Evolutionary conservation across 2,329 filamentous ascomycete species (phyloP), one percentile per base, ranked within the genome.

Genomic region (Calonectria pseudoturangicola): DNA sequence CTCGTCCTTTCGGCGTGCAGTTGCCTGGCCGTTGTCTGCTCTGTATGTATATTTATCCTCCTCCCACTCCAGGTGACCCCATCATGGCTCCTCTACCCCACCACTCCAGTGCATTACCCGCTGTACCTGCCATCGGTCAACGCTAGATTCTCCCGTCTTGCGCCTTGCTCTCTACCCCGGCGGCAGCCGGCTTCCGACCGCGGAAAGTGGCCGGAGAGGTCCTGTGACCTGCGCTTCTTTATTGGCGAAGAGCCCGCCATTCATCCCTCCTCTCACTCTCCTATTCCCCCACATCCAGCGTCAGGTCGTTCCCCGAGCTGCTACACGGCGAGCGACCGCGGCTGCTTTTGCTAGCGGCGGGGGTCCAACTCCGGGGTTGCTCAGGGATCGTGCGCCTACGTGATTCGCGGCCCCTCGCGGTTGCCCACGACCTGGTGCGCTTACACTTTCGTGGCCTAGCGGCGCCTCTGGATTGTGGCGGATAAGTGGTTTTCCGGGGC

Each of bases 401-500:
- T 43, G 25, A 27, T 16, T 25, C 28, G 10, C 58, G 18, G 21
- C 43, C 30, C 36, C 48, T n/a, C n/a, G 41, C 58, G 28, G 25
- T 51, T 43, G 43, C 43, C 39, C 21, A 33, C 48, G 51, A 39
- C 51, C 13, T 63, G 43, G 16, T 15, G 15, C 43, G 56, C 45
- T 66, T 65, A 28, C 36, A 30, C 62, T 12, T 60, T 54, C 56
- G 66, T 66, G 73, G 63, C 27, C 51, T 66, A 58, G 58, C 45
- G 66, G 72, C 56, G 66, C 4, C 48, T 73, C 65, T 70, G 67
- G 36, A 39, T 66, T 60, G 66, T 71, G 73, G 76, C 74, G 77
- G 77, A 73, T 79, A 79, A 79, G 78, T 70, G 71, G 77, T 79
- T 76, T 79, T 79, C 77, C 77, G 77, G 66, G 28, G 21, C 50